Evolutionary conservation across 169 alveolate genomes (phyloP).

Genomic region (Plasmodium gonderi): DNA sequence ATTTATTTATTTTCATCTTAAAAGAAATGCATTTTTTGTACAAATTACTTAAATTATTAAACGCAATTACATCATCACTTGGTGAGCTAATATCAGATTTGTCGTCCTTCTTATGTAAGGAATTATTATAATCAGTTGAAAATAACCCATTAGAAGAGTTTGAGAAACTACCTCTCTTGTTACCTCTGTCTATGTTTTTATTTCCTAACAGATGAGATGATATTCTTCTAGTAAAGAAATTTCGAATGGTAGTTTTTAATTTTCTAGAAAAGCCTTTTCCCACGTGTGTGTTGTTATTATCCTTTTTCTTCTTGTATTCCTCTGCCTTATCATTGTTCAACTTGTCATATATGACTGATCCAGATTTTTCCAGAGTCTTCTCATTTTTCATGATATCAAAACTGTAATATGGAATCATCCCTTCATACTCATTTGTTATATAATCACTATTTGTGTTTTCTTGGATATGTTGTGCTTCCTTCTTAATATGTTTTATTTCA

Average conservation of each 20-base stretch:
- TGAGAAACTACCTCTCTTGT: background rate
- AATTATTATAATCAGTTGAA: background rate
- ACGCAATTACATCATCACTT: background rate
- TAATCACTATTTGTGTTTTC: background rate
- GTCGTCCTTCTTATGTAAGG: background rate
- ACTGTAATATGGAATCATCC: background rate
- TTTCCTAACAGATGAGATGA: background rate
- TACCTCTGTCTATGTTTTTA: background rate
- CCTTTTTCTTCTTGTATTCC: conserved; percentile 18
- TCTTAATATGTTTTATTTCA: background rate
- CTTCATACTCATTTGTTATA: conserved; percentile 22
- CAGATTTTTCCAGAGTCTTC: background rate
- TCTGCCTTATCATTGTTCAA: background rate
- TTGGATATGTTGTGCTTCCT: background rate
- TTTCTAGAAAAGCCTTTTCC: conserved; percentile 38
- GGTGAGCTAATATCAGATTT: background rate
- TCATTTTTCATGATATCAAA: background rate
- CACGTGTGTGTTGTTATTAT: background rate
- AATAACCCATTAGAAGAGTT: background rate
- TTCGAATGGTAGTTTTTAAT: conserved; percentile 55
- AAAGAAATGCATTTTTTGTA: background rate
- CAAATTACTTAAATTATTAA: background rate
- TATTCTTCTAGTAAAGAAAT: conserved; percentile 46
- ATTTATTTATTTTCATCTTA: conserved; percentile 9
- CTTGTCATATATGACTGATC: conserved; percentile 1